phyloP scores from a whole-genome alignment of 2,329 filamentous ascomycete genomes.

The Stachybotrys echinatus region DNA sequence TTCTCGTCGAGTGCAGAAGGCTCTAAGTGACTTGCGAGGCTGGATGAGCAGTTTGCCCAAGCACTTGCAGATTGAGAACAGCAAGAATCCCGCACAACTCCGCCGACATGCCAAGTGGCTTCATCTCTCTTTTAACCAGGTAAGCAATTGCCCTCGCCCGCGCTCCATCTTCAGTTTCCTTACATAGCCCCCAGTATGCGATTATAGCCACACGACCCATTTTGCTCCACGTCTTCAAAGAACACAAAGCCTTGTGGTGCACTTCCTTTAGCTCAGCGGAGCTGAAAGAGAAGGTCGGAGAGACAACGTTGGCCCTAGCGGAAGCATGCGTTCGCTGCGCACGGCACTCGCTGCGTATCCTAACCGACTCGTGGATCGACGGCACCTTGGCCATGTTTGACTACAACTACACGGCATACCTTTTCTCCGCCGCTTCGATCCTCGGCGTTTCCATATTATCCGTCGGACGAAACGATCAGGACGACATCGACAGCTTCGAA shows the following conservation, averaged over 20 bases:
- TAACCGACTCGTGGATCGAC: conserved; percentile 39
- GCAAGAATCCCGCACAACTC: conserved; percentile 9
- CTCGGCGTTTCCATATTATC: conserved; percentile 37
- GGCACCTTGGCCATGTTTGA: conserved; percentile 41
- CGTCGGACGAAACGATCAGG: conserved; percentile 18
- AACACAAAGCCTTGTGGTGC: conserved; percentile 19
- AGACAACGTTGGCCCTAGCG: conserved; percentile 28
- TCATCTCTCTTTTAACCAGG: conserved; percentile 27
- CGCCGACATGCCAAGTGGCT: conserved; percentile 22
- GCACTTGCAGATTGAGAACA: conserved; percentile 23
- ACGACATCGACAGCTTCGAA: conserved; percentile 34
- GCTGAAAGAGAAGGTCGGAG: conserved; percentile 17
- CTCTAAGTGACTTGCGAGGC: conserved; percentile 19
- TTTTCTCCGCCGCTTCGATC: conserved; percentile 39
- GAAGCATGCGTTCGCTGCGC: conserved; percentile 40
- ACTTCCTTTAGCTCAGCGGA: conserved; percentile 8
- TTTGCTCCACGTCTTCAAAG: conserved; percentile 25
- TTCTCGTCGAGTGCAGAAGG: conserved; percentile 25
- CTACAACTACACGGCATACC: conserved; percentile 39
- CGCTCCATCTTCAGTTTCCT: rapidly evolving
- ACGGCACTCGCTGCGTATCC: conserved; percentile 34
- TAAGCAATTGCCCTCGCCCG: conserved; percentile 1
- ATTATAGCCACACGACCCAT: conserved; percentile 28
- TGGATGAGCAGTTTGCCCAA: conserved; percentile 25
- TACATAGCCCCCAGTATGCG: conserved; percentile 15